Evolutionary conservation across 1,139 yeast species (phyloP).

Genomic region (Blastobotrys serpentis): DNA sequence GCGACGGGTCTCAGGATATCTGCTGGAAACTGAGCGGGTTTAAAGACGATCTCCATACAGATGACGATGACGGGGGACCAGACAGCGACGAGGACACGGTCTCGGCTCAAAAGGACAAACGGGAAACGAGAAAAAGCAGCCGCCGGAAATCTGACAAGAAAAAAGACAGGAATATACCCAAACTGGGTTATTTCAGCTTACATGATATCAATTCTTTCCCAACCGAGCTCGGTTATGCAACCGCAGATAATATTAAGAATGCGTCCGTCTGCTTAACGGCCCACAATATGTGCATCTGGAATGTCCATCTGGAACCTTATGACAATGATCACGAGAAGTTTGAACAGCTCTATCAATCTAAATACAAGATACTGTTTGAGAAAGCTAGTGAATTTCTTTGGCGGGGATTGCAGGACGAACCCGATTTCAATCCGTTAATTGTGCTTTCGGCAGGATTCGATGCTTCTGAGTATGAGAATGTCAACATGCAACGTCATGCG

Average conservation of each 20-base stretch:
- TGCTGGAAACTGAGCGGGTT: constrained; percentile 79
- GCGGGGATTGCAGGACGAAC: constrained; percentile 39
- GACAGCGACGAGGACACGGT: constrained; percentile 13
- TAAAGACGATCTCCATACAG: constrained; percentile 35
- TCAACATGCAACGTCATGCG: constrained; percentile 82
- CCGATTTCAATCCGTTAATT: constrained; percentile 61
- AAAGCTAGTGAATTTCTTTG: constrained; percentile 66
- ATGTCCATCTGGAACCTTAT: constrained; percentile 75
- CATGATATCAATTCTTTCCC: constrained; percentile 89
- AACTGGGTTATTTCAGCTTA: constrained; percentile 76
- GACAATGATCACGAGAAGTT: constrained; percentile 59
- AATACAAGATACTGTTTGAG: constrained; percentile 60
- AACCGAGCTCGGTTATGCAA: constrained; percentile 75
- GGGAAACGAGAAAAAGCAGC: constrained; percentile 3
- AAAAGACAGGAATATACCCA: constrained; percentile 14
- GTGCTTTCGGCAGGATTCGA: constrained; percentile 85
- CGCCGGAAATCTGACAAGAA: constrained; percentile 12
- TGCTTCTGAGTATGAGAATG: constrained; percentile 80
- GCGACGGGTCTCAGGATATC: constrained; percentile 90
- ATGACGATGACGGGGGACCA: constrained; percentile 16
- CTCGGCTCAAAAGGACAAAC: not conserved
- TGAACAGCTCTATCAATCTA: constrained; percentile 57
- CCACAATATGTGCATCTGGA: constrained; percentile 81
- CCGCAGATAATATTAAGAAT: constrained; percentile 65
- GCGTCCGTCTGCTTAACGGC: constrained; percentile 80